phyloP scores from a whole-genome alignment of 2,329 filamentous ascomycete species.

The Neurospora crassa region DNA sequence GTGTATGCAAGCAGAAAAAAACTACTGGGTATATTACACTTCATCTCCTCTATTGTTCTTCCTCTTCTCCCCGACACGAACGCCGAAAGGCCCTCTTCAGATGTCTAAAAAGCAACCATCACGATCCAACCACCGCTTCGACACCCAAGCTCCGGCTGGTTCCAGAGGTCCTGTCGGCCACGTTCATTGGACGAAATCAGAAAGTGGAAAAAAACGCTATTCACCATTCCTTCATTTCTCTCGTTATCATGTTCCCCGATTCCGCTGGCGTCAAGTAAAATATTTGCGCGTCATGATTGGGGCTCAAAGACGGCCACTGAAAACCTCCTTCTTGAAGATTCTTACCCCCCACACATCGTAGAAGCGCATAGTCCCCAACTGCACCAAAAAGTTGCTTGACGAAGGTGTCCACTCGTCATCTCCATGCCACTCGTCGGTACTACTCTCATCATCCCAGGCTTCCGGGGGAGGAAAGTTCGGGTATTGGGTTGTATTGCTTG shows the following conservation, averaged over 20 bases:
- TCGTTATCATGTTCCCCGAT: not conserved
- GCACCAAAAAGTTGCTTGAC: slow-evolving; percentile 24
- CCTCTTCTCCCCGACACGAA: not conserved
- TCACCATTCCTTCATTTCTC: not conserved
- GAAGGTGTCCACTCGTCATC: slow-evolving; percentile 17
- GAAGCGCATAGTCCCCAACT: slow-evolving; percentile 30
- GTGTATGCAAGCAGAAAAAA: too few relatives aligned
- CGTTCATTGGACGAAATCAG: too few relatives aligned
- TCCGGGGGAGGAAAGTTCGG: slow-evolving; percentile 19
- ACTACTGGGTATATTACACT: not conserved
- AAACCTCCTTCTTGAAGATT: slow-evolving; percentile 51
- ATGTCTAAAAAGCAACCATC: not conserved
- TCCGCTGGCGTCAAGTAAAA: not conserved
- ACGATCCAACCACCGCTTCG: not conserved
- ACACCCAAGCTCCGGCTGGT: not conserved
- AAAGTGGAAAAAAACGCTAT: not conserved
- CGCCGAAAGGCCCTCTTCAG: not conserved
- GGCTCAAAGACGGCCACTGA: slow-evolving; percentile 29
- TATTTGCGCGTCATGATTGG: not conserved
- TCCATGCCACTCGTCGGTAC: slow-evolving; percentile 26
- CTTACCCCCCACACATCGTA: slow-evolving; percentile 37
- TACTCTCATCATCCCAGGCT: slow-evolving; percentile 20
- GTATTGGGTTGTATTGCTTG: slow-evolving; percentile 12
- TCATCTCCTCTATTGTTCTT: not conserved
- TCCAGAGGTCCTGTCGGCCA: not conserved